A percentile compares a stretch with the other conserved stretches of the same genome.
phyloP scores from a whole-genome alignment of 768 basidiomycete species.

The Psilocybe tampanensis region DNA sequence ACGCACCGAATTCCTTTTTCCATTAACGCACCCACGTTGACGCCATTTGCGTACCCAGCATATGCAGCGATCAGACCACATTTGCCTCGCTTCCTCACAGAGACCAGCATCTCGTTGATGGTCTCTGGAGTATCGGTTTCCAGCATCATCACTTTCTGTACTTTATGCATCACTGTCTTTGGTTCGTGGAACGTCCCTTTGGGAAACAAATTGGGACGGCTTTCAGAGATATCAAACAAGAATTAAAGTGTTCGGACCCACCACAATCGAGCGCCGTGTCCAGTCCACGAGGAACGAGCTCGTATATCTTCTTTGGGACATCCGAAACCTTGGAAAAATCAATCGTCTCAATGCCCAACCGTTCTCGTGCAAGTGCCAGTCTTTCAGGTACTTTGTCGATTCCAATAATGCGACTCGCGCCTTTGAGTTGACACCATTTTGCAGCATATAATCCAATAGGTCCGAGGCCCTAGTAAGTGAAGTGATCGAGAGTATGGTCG shows the following conservation, averaged over 20 bases:
- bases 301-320: constrained; percentile 56
- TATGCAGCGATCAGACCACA: constrained; percentile 73
- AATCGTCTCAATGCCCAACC: constrained; percentile 54
- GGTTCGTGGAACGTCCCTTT: constrained; percentile 70
- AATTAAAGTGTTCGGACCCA: no score
- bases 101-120: constrained; percentile 47
- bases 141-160: constrained; percentile 70
- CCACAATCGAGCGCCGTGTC: constrained; percentile 64
- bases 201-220: no score
- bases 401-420: constrained; percentile 69
- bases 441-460: constrained; percentile 67
- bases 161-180: constrained; percentile 63
- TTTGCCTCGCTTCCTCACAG: constrained; percentile 57
- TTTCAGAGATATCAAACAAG: not conserved
- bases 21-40: constrained; percentile 77
- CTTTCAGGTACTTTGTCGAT: constrained; percentile 60
- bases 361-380: constrained; percentile 49
- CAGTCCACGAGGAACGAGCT: constrained; percentile 64
- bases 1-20: constrained; percentile 64
- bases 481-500: no score
- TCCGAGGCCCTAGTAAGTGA: constrained; percentile 59
- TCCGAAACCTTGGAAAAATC: constrained; percentile 55
- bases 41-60: constrained; percentile 64
- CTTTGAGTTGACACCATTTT: constrained; percentile 66
- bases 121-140: constrained; percentile 78